phyloP scores from a whole-genome alignment of 2,329 filamentous ascomycete genomes.

The Ascochyta rabiei region DNA sequence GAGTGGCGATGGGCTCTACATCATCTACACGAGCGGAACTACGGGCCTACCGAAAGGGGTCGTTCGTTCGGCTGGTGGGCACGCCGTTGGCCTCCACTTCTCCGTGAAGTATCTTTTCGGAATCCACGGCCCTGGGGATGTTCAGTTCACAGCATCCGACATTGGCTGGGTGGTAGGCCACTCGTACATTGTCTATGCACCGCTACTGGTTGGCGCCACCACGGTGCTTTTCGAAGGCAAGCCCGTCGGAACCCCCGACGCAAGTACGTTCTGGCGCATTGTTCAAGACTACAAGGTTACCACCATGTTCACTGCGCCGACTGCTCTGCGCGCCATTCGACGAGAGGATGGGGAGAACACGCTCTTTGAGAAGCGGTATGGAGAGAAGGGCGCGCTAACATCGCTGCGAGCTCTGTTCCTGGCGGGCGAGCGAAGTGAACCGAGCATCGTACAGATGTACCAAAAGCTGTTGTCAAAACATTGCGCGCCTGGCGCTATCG shows the following conservation, averaged over 20 bases:
- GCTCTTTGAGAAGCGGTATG: slow-evolving; percentile 64
- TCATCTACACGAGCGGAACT: slow-evolving; percentile 87
- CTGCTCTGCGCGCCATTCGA: slow-evolving; percentile 83
- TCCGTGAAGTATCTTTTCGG: slow-evolving; percentile 84
- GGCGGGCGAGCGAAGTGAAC: slow-evolving; percentile 88
- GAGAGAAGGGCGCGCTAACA: slow-evolving; percentile 72
- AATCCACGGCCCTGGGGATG: slow-evolving; percentile 81
- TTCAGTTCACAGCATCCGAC: slow-evolving; percentile 80
- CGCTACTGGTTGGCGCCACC: slow-evolving; percentile 81
- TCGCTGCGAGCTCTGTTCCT: slow-evolving; percentile 78
- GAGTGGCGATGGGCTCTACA: slow-evolving; percentile 81
- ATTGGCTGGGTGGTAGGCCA: slow-evolving; percentile 88
- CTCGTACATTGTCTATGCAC: slow-evolving; percentile 84
- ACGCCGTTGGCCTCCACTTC: slow-evolving; percentile 82
- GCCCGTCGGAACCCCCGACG: slow-evolving; percentile 85
- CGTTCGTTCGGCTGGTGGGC: slow-evolving; percentile 79
- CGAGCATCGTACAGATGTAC: slow-evolving; percentile 81
- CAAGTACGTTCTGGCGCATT: slow-evolving; percentile 86
- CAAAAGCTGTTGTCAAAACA: slow-evolving; percentile 72
- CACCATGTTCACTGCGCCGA: slow-evolving; percentile 80
- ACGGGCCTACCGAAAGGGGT: slow-evolving; percentile 86
- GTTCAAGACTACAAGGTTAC: slow-evolving; percentile 85
- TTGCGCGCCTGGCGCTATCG: slow-evolving; percentile 66
- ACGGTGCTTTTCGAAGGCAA: slow-evolving; percentile 95
- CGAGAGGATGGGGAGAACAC: slow-evolving; percentile 81